Conservation (phyloP, 768 basidiomycete species). For the Boletales sp. region DNA sequence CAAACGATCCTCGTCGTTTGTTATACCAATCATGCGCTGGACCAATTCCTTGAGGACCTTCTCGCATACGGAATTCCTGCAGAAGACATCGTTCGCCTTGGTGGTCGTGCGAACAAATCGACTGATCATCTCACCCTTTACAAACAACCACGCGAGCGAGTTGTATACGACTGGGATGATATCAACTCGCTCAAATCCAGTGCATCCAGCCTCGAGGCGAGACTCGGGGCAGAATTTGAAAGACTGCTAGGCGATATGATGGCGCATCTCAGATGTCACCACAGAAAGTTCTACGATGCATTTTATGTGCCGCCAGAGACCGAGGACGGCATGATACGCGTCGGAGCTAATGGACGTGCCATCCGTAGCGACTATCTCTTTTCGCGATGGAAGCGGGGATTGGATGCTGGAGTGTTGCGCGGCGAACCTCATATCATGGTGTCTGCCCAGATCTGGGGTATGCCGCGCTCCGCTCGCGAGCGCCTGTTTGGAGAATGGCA, state of each 20-base stretch:
- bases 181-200: constrained; percentile 21
- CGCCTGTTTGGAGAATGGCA: constrained; percentile 33
- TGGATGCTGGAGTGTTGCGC: constrained; percentile 42
- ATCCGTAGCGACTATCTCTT: constrained; percentile 42
- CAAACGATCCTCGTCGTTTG: constrained; percentile 63
- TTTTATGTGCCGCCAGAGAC: constrained; percentile 37
- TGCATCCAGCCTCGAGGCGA: constrained; percentile 33
- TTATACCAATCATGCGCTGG: constrained; percentile 71
- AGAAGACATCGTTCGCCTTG: constrained; percentile 49
- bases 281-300: constrained; percentile 41
- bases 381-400: constrained; percentile 41
- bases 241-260: neutral
- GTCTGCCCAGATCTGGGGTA: constrained; percentile 37
- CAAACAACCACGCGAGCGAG: neutral
- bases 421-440: constrained; percentile 21
- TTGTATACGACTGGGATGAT: neutral
- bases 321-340: constrained; percentile 41
- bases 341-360: constrained; percentile 40
- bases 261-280: constrained; percentile 17
- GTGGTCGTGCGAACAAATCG: constrained; percentile 46
- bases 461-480: constrained; percentile 28
- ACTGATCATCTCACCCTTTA: constrained; percentile 45
- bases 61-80: constrained; percentile 53
- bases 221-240: constrained; percentile 11
- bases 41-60: constrained; percentile 62